Evolutionary conservation across 78 protist species (phyloP).

Genomic region (Dictyostelium capitatum): DNA sequence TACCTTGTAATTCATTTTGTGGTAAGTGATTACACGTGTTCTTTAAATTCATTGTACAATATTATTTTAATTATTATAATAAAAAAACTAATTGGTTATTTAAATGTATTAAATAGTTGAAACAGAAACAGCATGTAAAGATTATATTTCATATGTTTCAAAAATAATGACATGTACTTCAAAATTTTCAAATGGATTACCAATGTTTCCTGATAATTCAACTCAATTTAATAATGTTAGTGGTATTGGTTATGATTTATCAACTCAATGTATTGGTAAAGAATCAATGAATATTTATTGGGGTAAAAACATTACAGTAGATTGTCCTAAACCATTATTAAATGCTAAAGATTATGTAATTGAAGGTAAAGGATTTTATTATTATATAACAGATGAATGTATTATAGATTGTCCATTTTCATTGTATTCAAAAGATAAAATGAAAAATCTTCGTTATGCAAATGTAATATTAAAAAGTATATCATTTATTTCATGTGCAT

Average conservation of each 20-base stretch:
- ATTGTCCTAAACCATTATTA: slow-evolving; percentile 27
- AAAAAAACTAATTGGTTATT: no score
- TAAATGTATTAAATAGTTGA: no score
- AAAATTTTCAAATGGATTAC: not conserved
- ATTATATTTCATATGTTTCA: not conserved
- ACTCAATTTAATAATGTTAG: no score
- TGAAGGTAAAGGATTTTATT: not conserved
- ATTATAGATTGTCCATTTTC: no score
- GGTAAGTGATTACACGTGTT: no score
- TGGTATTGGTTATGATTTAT: no score
- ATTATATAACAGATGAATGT: not conserved
- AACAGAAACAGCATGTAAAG: not conserved
- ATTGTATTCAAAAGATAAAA: no score
- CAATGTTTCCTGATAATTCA: not conserved
- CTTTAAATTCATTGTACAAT: no score
- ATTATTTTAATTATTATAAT: no score
- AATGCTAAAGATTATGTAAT: not conserved
- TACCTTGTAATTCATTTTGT: slow-evolving; percentile 22
- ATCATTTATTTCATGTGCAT: not conserved
- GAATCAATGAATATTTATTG: not conserved
- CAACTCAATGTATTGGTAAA: not conserved
- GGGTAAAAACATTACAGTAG: no score
- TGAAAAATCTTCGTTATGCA: no score
- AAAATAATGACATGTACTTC: not conserved
- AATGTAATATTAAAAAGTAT: no score